A percentile compares a stretch with the other conserved stretches of the same genome.
phyloP scores from a whole-genome alignment of 192 early-diverging fungal genomes.

The Coemansia sp. region DNA sequence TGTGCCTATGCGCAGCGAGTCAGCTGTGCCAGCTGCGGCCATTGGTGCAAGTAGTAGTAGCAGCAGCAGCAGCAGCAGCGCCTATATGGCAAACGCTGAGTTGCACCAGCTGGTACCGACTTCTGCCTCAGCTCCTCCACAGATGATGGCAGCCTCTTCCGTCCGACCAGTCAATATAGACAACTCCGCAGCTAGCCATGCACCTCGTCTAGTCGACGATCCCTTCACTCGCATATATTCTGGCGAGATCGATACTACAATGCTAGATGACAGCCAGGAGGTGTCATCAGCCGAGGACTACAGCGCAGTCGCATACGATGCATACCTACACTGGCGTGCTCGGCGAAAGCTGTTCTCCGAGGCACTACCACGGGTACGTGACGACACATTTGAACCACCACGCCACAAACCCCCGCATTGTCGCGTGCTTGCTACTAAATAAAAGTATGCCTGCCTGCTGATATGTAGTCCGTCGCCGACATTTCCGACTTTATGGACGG shows the following conservation, averaged over 20 bases:
- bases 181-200: no score
- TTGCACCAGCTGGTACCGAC: background rate
- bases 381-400: background rate
- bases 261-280: slow-evolving; percentile 21
- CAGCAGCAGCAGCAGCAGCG: no score
- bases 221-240: background rate
- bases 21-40: background rate
- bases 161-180: no score
- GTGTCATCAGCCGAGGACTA: slow-evolving; percentile 32
- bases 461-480: slow-evolving; percentile 33
- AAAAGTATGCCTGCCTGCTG: background rate
- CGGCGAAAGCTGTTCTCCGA: slow-evolving; percentile 29
- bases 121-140: background rate
- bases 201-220: background rate
- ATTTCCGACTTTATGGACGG: slow-evolving; percentile 39
- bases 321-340: slow-evolving; percentile 37
- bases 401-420: no score
- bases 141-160: no score
- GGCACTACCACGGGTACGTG: slow-evolving; percentile 40
- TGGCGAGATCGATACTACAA: background rate
- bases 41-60: background rate
- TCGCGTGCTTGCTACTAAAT: background rate
- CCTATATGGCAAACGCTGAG: background rate
- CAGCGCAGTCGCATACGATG: slow-evolving; percentile 19
- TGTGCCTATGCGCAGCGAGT: slow-evolving; percentile 6